Percentiles rank a stretch among this genome's conserved stretches.
These are phyloP conservation scores for Hysterangium stoloniferum DNA, from an alignment of 768 basidiomycete species.

Conservation along the genomic window DNA sequence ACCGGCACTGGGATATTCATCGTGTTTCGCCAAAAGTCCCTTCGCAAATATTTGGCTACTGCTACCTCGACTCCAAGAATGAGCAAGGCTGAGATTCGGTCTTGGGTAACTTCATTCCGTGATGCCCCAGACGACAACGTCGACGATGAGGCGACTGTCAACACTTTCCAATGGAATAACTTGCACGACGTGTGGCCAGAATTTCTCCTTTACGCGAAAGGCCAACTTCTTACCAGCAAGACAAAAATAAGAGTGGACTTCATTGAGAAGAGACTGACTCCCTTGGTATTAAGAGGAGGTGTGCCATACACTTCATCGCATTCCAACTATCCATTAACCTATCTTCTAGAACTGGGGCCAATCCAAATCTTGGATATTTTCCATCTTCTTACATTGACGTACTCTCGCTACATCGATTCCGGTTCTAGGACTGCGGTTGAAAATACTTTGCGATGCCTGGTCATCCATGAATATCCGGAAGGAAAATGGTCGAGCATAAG, in stretches of 20 bases:
- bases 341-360: constrained; percentile 44
- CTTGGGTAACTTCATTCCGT: constrained; percentile 48
- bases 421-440: constrained; percentile 68
- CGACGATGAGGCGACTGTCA: constrained; percentile 19
- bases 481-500: neutral
- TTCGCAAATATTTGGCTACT: neutral
- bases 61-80: neutral
- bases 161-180: constrained; percentile 39
- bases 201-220: constrained; percentile 48
- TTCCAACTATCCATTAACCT: constrained; percentile 4
- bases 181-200: constrained; percentile 49
- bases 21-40: neutral
- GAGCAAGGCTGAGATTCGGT: constrained; percentile 46
- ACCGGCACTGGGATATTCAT: no score
- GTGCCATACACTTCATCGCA: constrained; percentile 18
- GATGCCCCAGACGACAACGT: constrained; percentile 27
- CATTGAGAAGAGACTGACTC: constrained; percentile 51
- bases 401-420: constrained; percentile 70
- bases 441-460: constrained; percentile 10
- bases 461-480: neutral
- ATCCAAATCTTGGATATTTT: constrained; percentile 65
- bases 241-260: constrained; percentile 52
- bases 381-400: constrained; percentile 62
- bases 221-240: constrained; percentile 39
- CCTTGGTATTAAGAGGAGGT: constrained; percentile 54